A percentile compares a stretch with the other conserved stretches of the same genome.
These are phyloP conservation scores for Selaginella moellendorffii DNA, from an alignment of 75 land plant genomes.

Conservation along the genomic window DNA sequence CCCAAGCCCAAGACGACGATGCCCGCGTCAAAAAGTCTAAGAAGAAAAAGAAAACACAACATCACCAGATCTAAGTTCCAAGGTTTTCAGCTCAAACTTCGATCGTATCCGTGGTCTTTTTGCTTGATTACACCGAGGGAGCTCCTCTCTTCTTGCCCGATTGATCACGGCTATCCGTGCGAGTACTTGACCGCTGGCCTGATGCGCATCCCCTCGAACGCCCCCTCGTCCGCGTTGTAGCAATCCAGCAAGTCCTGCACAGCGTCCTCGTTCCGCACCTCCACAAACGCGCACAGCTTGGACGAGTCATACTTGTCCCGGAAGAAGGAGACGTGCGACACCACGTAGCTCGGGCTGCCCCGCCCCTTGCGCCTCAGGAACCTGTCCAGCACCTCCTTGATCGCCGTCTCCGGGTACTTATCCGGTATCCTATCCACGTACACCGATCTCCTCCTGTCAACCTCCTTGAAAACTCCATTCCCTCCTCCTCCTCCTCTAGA, in stretches of 20 bases:
- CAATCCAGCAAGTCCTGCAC: constrained; percentile 15
- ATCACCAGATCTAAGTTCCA: too few relatives aligned
- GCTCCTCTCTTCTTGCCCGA: too few relatives aligned
- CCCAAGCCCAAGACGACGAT: too few relatives aligned
- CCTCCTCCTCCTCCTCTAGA: too few relatives aligned
- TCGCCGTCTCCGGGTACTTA: constrained; percentile 6
- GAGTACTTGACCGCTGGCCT: constrained; percentile 19
- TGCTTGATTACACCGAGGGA: too few relatives aligned
- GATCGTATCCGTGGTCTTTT: too few relatives aligned
- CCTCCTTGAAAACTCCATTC: constrained; percentile 16
- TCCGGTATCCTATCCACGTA: constrained; percentile 21
- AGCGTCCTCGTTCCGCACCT: constrained; percentile 13
- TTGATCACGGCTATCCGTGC: too few relatives aligned
- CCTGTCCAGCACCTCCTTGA: constrained; percentile 15
- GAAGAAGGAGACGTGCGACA: constrained; percentile 18
- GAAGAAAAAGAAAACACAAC: too few relatives aligned
- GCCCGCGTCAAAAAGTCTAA: too few relatives aligned
- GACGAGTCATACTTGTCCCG: constrained; percentile 15
- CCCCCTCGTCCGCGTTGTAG: constrained; percentile 12
- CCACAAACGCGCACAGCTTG: constrained; percentile 23
- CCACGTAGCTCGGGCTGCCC: background rate
- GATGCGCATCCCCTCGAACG: constrained; percentile 15
- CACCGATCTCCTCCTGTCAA: constrained; percentile 21
- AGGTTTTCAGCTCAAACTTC: too few relatives aligned
- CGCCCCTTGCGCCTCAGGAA: constrained; percentile 7